Percentiles rank a stretch among this genome's conserved stretches.
Conservation (phyloP, 805 yeast species). For the Debaryomyces castellii region DNA sequence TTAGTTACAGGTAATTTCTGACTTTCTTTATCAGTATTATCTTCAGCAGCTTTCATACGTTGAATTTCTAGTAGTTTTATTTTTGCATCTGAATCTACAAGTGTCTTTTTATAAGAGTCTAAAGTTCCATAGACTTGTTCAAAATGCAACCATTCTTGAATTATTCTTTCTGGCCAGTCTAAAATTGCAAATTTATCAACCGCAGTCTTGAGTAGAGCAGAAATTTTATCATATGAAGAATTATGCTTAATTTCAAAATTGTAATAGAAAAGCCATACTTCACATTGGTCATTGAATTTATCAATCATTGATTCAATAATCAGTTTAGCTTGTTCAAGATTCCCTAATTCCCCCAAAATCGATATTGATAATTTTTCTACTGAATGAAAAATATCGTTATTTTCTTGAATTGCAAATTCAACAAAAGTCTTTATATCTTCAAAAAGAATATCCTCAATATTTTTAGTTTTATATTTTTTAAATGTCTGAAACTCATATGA, state of each 20-base stretch:
- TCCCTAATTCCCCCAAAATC: conserved; percentile 28
- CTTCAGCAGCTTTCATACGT: neutral
- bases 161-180: conserved; percentile 53
- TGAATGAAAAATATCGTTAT: conserved; percentile 38
- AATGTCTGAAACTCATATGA: conserved; percentile 11
- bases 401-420: conserved; percentile 21
- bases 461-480: conserved; percentile 5
- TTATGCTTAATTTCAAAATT: conserved; percentile 38
- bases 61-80: conserved; percentile 1
- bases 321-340: conserved; percentile 24
- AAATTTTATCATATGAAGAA: conserved; percentile 16
- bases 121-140: conserved; percentile 34
- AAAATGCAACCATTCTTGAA: conserved; percentile 43
- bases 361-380: conserved; percentile 44
- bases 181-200: conserved; percentile 21
- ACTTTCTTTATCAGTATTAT: neutral
- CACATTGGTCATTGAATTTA: conserved; percentile 33
- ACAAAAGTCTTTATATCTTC: conserved; percentile 21
- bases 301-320: conserved; percentile 21
- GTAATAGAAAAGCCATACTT: conserved; percentile 47
- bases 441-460: conserved; percentile 11
- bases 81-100: conserved; percentile 9
- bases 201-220: conserved; percentile 31
- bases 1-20: neutral
- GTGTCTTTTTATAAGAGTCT: conserved; percentile 18